These are phyloP conservation scores for Candida albicans DNA, from an alignment of 1,139 yeast species.

Conservation along the genomic window DNA sequence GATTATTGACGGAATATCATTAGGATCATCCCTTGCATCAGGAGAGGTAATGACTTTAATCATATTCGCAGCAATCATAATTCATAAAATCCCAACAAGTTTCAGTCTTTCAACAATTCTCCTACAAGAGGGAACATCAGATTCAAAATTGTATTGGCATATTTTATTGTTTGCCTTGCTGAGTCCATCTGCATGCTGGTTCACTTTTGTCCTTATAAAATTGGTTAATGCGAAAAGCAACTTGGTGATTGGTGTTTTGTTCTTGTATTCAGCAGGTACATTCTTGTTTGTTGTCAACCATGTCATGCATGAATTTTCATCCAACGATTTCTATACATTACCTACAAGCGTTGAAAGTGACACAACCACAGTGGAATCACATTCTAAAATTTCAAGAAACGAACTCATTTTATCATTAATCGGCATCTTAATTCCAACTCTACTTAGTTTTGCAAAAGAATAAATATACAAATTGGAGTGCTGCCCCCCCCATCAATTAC, in stretches of 20 bases:
- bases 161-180: constrained; percentile 48
- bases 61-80: constrained; percentile 57
- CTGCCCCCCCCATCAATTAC: constrained; percentile 1
- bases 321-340: constrained; percentile 5
- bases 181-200: constrained; percentile 54
- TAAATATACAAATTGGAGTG: constrained; percentile 5
- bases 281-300: constrained; percentile 71
- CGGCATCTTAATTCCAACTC: constrained; percentile 19
- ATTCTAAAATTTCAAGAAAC: constrained; percentile 7
- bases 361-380: constrained; percentile 4
- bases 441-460: constrained; percentile 17
- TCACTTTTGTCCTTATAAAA: constrained; percentile 42
- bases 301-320: constrained; percentile 43
- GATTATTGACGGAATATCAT: constrained; percentile 71
- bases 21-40: constrained; percentile 60
- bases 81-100: constrained; percentile 77
- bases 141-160: constrained; percentile 38
- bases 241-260: constrained; percentile 49
- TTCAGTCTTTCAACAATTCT: constrained; percentile 66
- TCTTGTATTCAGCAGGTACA: constrained; percentile 71
- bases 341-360: constrained; percentile 14
- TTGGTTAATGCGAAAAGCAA: constrained; percentile 30
- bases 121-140: constrained; percentile 34
- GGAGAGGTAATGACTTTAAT: constrained; percentile 48
- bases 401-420: constrained; percentile 15